Conservation (phyloP, 306 rosid species). For the Lotus japonicus region DNA sequence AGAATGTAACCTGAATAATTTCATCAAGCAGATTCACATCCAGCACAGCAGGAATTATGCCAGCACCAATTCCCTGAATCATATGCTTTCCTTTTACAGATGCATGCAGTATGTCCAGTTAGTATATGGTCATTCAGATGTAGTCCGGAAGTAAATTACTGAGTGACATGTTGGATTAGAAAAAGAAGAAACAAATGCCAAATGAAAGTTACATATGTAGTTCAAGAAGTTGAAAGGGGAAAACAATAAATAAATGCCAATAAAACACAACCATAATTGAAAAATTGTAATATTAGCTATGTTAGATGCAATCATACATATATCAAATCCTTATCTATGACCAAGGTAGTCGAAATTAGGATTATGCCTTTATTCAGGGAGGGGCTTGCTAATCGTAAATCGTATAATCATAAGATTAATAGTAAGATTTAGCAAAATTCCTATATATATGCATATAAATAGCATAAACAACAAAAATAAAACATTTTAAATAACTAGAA, state of each 20-base stretch:
- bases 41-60: constrained; percentile 49
- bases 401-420: no score
- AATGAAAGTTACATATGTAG: background rate
- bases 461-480: no score
- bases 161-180: background rate
- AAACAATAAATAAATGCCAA: background rate
- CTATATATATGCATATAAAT: no score
- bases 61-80: constrained; percentile 75
- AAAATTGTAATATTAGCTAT: background rate
- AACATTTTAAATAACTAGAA: no score
- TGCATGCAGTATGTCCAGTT: background rate
- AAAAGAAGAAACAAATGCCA: background rate
- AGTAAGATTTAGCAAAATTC: no score
- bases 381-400: no score
- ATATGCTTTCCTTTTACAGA: constrained; percentile 45
- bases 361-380: no score
- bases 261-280: background rate
- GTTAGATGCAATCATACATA: background rate
- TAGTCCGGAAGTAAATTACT: background rate
- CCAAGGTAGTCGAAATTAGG: no score
- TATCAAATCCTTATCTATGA: no score
- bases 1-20: constrained; percentile 20
- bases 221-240: background rate
- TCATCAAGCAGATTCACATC: constrained; percentile 30
- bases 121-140: background rate